Evolutionary conservation across 352 stramenopile species (phyloP).

Genomic region (Thraustochytrium sp.): DNA sequence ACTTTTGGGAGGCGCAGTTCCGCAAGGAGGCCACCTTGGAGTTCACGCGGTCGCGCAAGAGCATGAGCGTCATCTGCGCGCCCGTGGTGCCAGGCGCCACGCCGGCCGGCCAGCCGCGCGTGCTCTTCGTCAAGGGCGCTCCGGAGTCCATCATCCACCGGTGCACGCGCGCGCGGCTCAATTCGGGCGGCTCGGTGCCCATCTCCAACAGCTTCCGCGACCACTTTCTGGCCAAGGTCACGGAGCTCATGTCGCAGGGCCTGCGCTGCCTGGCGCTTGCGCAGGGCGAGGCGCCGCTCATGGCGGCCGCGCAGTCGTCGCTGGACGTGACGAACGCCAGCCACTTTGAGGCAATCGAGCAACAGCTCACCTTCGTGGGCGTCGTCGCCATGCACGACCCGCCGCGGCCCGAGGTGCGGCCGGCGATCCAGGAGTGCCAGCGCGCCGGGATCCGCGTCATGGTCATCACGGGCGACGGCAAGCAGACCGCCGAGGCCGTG

Average conservation of each 20-base stretch:
- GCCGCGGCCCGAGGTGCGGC: constrained; percentile 86
- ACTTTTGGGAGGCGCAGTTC: constrained; percentile 55
- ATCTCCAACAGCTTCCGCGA: constrained; percentile 78
- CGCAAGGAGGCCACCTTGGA: constrained; percentile 87
- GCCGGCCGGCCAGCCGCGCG: constrained; percentile 65
- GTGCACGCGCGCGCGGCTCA: constrained; percentile 85
- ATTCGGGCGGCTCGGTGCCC: constrained; percentile 78
- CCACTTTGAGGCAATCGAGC: constrained; percentile 70
- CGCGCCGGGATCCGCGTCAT: constrained; percentile 95
- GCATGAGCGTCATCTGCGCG: constrained; percentile 88
- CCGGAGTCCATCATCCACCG: constrained; percentile 91
- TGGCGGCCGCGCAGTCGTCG: background rate
- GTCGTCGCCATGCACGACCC: constrained; percentile 97
- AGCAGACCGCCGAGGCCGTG: constrained; percentile 95
- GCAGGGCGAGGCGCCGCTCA: constrained; percentile 21
- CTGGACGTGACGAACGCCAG: constrained; percentile 30
- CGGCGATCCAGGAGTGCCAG: constrained; percentile 89
- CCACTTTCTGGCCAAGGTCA: constrained; percentile 57
- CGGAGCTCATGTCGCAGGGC: constrained; percentile 80
- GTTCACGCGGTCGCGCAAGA: constrained; percentile 94
- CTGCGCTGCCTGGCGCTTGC: constrained; percentile 92
- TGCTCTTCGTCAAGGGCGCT: constrained; percentile 96
- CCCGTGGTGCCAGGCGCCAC: background rate
- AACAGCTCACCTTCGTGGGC: constrained; percentile 90
- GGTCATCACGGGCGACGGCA: constrained; percentile 99